Evolutionary conservation across 208 protist genomes (phyloP), one percentile per base, ranked within the genome.

Genomic region (Plasmodiophora brassicae): DNA sequence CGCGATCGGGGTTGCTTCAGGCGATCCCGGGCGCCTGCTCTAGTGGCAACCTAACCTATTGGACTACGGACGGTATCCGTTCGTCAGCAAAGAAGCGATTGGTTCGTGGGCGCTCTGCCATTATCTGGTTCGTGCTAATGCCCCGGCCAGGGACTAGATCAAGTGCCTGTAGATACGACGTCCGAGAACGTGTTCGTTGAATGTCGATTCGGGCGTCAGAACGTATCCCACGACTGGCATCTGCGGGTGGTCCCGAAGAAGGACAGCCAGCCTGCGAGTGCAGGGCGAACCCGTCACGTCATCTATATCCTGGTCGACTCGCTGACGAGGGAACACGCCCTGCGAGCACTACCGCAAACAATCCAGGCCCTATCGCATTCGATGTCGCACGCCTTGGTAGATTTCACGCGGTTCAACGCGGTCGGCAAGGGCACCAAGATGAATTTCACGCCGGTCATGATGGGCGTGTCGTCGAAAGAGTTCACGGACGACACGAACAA

Each of bases 371-470:
- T 78, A 38, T 44, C 41, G 65, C 14, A 5, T 8, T 44, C 32
- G 10, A 38, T 5, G 5, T 44, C 14, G 32, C 65, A 78, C n/a
- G 14, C 10, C 10, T 32, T 78, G 5, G 41, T 5, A 14, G 65
- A 78, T 78, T 78, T 78, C 41, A 78, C n/a, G 20, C 5, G 65
- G 65, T 78, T 78, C n/a, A 78, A 78, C n/a, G n/a, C 65, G 20
- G 65, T 78, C 41, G 65, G 65, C 32, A 78, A 78, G 41, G 65
- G 65, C 5, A 78, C 65, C 65, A 78, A 78, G n/a, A 5, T 78
- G 65, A 78, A 78, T 78, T 78, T 78, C 65, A 78, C 65, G 5
- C 65, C 65, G 5, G 65, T 78, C 14, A 78, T 78, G 65, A 44
- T 78, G 10, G 65, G 65, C 5, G 41, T 78, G 65, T 78, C 65